Evolutionary conservation across 2,329 filamentous ascomycete genomes (phyloP), one percentile per base, ranked within the genome.

Genomic region (Xylariaceae sp.): DNA sequence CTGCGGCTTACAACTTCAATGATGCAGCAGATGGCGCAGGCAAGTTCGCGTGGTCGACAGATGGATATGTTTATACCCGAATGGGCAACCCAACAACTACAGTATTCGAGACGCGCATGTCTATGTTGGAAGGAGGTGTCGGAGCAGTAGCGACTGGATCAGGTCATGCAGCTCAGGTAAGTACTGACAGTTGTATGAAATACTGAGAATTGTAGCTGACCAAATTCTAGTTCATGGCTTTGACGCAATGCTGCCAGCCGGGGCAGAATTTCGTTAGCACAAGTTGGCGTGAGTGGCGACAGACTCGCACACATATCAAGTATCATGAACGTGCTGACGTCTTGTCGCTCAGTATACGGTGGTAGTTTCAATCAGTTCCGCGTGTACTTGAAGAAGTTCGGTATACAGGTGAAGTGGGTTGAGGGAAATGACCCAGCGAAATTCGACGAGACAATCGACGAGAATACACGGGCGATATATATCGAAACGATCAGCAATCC

Each of bases 361-460:
- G 67, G 67, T 11, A 68, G 58, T 6, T 69, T 68, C 63, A 69
- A 69, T 54, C 67, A 66, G 51, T 69, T 69, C 53, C 60, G 65
- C 9, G 66, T 70, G 11, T 68, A 68, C 51, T 47, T 71, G 52
- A 64, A 61, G 53, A 67, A 68, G 43, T 67, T 71, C 58, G 63
- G 67, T 51, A 68, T 71, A 54, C 49, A 63, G 45, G 64, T 66
- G 57, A 68, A 71, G 59, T 68, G 66, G 57, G 62, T 71, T 9
- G 52, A 63, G 35, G 63, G 62, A 27, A 59, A 62, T 30, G 61
- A 66, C 47, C 56, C 63, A n/a, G 56, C 49, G 4, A 60, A 63
- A 33, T 64, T 65, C 42, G 63, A 63, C 39, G 59, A 57, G 42
- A 59, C 62, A 9, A 47, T 66, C 27, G 63, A 66, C 42, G 61